Conservation (phyloP, 2,329 filamentous ascomycete species). For the Colletotrichum coccodes region DNA sequence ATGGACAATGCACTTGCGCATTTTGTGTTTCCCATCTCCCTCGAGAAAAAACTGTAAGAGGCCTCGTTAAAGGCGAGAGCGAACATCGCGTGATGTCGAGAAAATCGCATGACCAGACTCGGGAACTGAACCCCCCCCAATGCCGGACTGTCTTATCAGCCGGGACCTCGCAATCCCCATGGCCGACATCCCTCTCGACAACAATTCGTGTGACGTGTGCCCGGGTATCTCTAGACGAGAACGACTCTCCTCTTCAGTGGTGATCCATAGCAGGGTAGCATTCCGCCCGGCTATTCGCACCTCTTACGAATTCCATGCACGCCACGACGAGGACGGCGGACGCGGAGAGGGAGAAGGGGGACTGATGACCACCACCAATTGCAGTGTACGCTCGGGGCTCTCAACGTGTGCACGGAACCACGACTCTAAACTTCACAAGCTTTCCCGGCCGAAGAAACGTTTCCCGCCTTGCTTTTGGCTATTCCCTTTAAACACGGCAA, state of each 20-base stretch:
- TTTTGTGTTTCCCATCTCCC: background rate
- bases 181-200: background rate
- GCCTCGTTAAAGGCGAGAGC: background rate
- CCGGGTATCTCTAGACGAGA: background rate
- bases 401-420: background rate
- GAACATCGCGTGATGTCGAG: background rate
- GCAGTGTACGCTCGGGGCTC: background rate
- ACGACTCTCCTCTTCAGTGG: background rate
- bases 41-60: background rate
- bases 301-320: background rate
- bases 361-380: conserved; percentile 3
- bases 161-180: background rate
- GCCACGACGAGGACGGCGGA: too few species aligned
- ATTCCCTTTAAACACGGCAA: background rate
- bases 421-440: background rate
- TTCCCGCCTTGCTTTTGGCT: background rate
- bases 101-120: background rate
- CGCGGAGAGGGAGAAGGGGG: background rate
- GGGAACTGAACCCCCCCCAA: background rate
- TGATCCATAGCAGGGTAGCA: background rate
- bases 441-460: background rate
- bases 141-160: background rate
- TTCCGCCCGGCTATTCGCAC: conserved; percentile 7
- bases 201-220: background rate
- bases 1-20: background rate